Base-by-base conservation (phyloP, 768 basidiomycete species). In the Hericium coralloides region DNA sequence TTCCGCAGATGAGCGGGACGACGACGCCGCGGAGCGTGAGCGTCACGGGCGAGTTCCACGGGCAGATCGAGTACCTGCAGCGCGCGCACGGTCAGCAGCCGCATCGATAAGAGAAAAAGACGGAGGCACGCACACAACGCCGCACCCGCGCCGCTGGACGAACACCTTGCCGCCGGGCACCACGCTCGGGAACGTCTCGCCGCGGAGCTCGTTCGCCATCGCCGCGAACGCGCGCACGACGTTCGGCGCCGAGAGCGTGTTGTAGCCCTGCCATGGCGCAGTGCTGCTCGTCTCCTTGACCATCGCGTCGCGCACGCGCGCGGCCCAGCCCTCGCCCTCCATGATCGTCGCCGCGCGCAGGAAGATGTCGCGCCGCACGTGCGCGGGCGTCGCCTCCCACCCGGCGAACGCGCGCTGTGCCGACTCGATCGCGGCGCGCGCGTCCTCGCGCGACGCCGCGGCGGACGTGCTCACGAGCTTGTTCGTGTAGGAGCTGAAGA, bases 21-120 rank as follows among this genome's bases (percentile, higher is more conserved):
- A 70, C 71, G 7, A 79, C 64, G 0, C 79, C 76, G 25, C 80
- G 70, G 15, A 81, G 55, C 0, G 76, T 71, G 17, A 83, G 68
- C 2, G 65, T 61, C 5, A 76, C 63, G 0, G 82, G 78, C 1
- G 76, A 76, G 60, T 82, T 82, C 81, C 80, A 82, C 1, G 81
- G 80, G 0, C 76, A 70, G 6, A 81, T 79, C 4, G 75, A 73
- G 52, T 79, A 72, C 22, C 79, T 81, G 55, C 22, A 1, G 23
- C 7, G 22, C 22, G 23, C 7, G 22, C 22, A 45, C 43, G 17
- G 43, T 45, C 43, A 17, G 3, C 20, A 26, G 38, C n/a, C 17
- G 22, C 18, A 39, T 50, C 45, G 43, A n/a, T 22, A 9, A n/a
- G 18, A n/a, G n/a, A n/a, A n/a, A 41, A 48, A 55, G 18, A 12